Evolutionary conservation across 2,329 filamentous ascomycete genomes (phyloP), one percentile per base, ranked within the genome.

Genomic region (Clathrospora elynae): DNA sequence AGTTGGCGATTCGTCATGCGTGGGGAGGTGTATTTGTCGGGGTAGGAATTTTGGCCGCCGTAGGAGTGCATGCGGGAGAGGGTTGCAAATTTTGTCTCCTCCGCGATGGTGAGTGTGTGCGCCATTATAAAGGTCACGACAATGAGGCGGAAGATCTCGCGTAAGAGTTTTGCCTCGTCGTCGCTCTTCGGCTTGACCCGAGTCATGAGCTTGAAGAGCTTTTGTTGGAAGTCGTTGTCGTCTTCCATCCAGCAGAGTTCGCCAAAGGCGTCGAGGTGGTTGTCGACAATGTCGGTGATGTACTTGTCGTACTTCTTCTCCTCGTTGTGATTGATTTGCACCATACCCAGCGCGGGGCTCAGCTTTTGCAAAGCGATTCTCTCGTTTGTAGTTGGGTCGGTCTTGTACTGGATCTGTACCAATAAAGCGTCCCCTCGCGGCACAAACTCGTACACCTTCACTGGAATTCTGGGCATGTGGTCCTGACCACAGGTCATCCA

Each of bases 41-140:
- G 37, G 43, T 67, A 69, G 24, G 59, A 46, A 17, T 55, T 48
- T 6, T 56, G 62, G 14, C 59, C 60, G n/a, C 52, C 49, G 33
- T 66, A 68, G 13, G 69, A 69, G 19, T 65, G 67, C 48, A 77
- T 65, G 16, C 66, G 62, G 16, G 59, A 56, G n/a, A 76, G 61
- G 12, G 70, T 64, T 5, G 57, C 44, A 12, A 52, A 51, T 16
- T 73, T 68, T 17, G 63, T 67, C 43, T 71, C 64, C 41, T 73
- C 67, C 16, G 67, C 62, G 17, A 78, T 72, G 24, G 70, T 75
- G 20, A 77, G 57, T 4, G 74, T 73, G 50, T 74, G 75, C 20
- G 69, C 71, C 73, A 77, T 76, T 46, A 77, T 77, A 53, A 73
- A 76, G 1, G 75, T 78, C 31, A 72, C 67, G 3, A 77, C 64